Percentiles rank a stretch among this genome's conserved stretches.
phyloP scores from a whole-genome alignment of 345 rosid species.

The Erysimum cheiranthoides region DNA sequence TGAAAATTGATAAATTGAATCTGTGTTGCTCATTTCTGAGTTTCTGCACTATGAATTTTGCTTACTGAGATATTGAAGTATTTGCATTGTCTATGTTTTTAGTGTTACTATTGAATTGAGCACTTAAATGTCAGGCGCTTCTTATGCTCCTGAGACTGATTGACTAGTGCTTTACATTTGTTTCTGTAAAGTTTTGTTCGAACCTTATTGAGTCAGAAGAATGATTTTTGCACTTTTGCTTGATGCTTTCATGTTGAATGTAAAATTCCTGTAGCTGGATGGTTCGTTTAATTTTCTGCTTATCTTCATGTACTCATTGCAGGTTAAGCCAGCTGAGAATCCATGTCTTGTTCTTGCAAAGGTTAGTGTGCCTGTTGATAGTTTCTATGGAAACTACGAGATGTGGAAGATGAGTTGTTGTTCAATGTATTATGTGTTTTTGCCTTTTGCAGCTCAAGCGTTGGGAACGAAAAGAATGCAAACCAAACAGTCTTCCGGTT shows the following conservation, averaged over 20 bases:
- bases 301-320: constrained; percentile 46
- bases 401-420: constrained; percentile 8
- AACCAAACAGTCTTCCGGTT: constrained; percentile 89
- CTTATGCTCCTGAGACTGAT: not conserved
- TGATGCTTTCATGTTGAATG: constrained; percentile 18
- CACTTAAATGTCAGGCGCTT: too few species aligned
- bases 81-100: not conserved
- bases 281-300: constrained; percentile 8
- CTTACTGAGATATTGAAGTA: not conserved
- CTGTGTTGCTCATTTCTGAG: not conserved
- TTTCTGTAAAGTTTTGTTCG: not conserved
- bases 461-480: constrained; percentile 92
- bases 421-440: not conserved
- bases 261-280: not conserved
- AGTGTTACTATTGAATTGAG: too few species aligned
- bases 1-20: not conserved
- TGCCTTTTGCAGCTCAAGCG: constrained; percentile 68
- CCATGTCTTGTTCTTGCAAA: constrained; percentile 66
- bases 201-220: constrained; percentile 12
- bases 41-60: not conserved
- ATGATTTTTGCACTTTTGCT: constrained; percentile 16
- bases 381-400: not conserved
- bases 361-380: constrained; percentile 48
- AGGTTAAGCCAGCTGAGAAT: constrained; percentile 65
- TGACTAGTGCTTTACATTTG: not conserved